A percentile compares a stretch with the other conserved stretches of the same genome.
Evolutionary conservation across 208 protist species (phyloP).

Genomic region (Trypanosoma mega): DNA sequence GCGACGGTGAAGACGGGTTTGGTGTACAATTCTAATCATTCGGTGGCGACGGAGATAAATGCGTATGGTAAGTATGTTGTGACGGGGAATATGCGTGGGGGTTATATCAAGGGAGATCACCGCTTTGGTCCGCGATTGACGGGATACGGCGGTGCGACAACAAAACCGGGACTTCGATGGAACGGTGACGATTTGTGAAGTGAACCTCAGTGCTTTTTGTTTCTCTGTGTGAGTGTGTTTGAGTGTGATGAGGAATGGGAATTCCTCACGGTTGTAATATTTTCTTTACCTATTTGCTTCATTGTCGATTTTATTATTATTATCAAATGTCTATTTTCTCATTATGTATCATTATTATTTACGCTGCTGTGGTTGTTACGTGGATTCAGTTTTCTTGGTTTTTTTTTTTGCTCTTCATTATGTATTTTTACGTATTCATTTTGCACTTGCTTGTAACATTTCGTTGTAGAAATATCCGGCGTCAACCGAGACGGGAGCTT

Average conservation of each 20-base stretch:
- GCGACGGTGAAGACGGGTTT: conserved; percentile 69
- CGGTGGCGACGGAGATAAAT: conserved; percentile 50
- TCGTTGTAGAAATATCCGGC: no score
- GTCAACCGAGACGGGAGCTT: no score
- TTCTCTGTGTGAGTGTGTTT: background rate
- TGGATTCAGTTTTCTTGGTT: conserved; percentile 6
- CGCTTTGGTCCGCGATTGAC: conserved; percentile 81
- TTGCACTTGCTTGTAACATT: background rate
- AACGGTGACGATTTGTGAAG: conserved; percentile 78
- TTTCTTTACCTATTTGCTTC: background rate
- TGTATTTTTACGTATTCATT: background rate
- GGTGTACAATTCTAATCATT: conserved; percentile 68
- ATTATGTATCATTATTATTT: conserved; percentile 1
- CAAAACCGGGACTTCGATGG: conserved; percentile 81
- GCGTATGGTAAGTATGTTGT: conserved; percentile 79
- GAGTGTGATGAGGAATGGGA: no score
- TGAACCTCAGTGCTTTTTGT: background rate
- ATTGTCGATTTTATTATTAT: no score
- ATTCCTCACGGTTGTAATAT: background rate
- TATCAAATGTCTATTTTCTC: no score
- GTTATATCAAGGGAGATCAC: conserved; percentile 84
- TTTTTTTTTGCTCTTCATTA: background rate
- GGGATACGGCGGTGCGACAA: conserved; percentile 79
- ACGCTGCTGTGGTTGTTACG: background rate
- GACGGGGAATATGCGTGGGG: conserved; percentile 85